Percentiles rank a stretch among this genome's conserved stretches.
phyloP scores from a whole-genome alignment of 371 early-diverging fungal species.

The Blastocladiella emersonii region DNA sequence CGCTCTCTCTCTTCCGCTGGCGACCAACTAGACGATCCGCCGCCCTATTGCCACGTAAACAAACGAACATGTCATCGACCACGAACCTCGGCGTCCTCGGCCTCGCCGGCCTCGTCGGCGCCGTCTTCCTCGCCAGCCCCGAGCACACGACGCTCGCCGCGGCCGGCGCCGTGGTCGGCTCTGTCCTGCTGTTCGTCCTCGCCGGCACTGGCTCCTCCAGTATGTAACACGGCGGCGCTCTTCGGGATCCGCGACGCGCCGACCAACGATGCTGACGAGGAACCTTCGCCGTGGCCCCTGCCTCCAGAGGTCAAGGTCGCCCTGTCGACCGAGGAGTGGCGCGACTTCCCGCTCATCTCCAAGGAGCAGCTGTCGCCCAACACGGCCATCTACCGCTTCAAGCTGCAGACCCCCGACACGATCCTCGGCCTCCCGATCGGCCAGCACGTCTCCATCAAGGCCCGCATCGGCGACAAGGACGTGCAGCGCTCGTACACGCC shows the following conservation, averaged over 20 bases:
- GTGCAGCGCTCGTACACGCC: conserved; percentile 88
- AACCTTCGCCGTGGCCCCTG: too few relatives aligned
- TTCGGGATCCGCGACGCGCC: too few relatives aligned
- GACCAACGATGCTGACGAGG: too few relatives aligned
- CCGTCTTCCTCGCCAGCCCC: background rate
- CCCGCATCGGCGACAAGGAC: conserved; percentile 70
- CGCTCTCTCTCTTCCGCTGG: too few relatives aligned
- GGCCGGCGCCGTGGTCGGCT: background rate
- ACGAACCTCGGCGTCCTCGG: background rate
- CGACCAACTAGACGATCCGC: too few relatives aligned
- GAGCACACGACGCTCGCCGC: background rate
- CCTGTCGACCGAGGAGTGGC: conserved; percentile 61
- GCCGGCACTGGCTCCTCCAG: background rate
- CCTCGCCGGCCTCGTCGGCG: background rate
- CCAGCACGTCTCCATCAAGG: conserved; percentile 80
- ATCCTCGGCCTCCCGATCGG: conserved; percentile 80
- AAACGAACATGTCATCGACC: background rate
- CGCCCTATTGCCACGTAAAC: too few relatives aligned
- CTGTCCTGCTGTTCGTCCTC: background rate
- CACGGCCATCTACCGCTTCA: conserved; percentile 83
- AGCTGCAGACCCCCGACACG: conserved; percentile 47
- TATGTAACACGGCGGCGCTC: too few relatives aligned
- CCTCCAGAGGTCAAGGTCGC: background rate
- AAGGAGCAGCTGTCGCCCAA: conserved; percentile 64
- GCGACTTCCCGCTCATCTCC: conserved; percentile 60